Evolutionary conservation across 768 basidiomycete genomes (phyloP).

Genomic region (Dictyophora rubrovolvata): DNA sequence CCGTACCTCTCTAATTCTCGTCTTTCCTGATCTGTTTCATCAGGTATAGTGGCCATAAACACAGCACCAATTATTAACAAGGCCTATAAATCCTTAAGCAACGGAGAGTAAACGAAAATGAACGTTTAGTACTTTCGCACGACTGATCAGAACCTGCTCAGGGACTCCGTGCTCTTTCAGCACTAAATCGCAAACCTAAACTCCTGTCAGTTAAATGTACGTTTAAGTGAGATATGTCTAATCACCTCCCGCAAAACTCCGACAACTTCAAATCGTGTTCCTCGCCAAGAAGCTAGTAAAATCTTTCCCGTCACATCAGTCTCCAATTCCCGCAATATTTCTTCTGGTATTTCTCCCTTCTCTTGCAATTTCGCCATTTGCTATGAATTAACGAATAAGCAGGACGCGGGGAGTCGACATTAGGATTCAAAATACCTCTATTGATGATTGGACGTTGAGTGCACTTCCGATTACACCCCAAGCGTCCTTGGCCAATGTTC

Average conservation of each 20-base stretch:
- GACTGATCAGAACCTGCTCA: constrained; percentile 61
- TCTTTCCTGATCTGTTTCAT: constrained; percentile 88
- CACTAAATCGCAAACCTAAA: constrained; percentile 70
- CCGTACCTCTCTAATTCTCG: constrained; percentile 84
- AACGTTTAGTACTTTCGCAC: constrained; percentile 61
- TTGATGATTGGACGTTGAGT: constrained; percentile 9
- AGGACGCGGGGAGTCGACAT: neutral
- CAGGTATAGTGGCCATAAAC: constrained; percentile 76
- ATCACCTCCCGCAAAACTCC: constrained; percentile 71
- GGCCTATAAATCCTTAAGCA: constrained; percentile 35
- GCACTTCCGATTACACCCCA: constrained; percentile 97
- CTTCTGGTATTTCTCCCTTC: constrained; percentile 82
- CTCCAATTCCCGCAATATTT: constrained; percentile 76
- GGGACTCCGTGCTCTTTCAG: constrained; percentile 68
- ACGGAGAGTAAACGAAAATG: neutral
- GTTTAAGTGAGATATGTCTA: neutral
- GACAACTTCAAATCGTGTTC: constrained; percentile 88
- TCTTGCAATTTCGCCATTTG: constrained; percentile 88
- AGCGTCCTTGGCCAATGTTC: constrained; percentile 85
- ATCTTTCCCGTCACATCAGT: constrained; percentile 95
- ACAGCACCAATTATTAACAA: constrained; percentile 83
- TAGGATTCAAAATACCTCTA: neutral
- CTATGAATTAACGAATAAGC: constrained; percentile 21
- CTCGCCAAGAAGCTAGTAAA: constrained; percentile 95
- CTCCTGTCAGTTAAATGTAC: constrained; percentile 8